Percentiles rank a stretch among this genome's conserved stretches.
These are phyloP conservation scores for Alternaria postmessia DNA, from an alignment of 2,329 filamentous ascomycete genomes.

Conservation along the genomic window DNA sequence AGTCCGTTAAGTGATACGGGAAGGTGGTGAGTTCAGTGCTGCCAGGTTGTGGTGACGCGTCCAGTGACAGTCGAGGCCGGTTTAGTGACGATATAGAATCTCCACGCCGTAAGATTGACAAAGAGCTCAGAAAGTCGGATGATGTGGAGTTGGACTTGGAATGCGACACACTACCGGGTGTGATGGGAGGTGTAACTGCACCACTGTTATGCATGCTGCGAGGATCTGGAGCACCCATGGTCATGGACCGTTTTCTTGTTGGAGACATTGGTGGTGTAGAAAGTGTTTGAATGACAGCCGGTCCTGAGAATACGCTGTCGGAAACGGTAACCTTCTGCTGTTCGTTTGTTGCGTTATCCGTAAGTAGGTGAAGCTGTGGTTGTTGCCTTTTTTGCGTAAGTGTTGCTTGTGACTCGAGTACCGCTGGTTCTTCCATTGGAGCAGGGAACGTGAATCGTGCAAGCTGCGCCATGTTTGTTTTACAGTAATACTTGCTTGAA, in stretches of 20 bases:
- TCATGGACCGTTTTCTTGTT: slow-evolving; percentile 23
- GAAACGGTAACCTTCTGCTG: slow-evolving; percentile 17
- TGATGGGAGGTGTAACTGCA: slow-evolving; percentile 39
- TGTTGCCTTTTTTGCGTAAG: slow-evolving; percentile 15
- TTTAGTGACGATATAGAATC: slow-evolving; percentile 30
- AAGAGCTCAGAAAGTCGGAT: slow-evolving; percentile 25
- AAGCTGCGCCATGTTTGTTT: slow-evolving; percentile 22
- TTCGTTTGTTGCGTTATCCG: slow-evolving; percentile 11
- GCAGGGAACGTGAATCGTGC: slow-evolving; percentile 17
- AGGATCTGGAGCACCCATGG: slow-evolving; percentile 23
- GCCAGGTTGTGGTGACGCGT: slow-evolving; percentile 27
- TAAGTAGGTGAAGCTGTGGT: slow-evolving; percentile 25
- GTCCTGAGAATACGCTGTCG: slow-evolving; percentile 6
- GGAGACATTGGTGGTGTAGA: slow-evolving; percentile 42
- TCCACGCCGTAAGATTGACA: slow-evolving; percentile 31
- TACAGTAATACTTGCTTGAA: slow-evolving; percentile 12
- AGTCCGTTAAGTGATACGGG: slow-evolving; percentile 36
- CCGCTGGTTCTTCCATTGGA: slow-evolving; percentile 2
- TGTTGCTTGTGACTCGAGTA: slow-evolving; percentile 1
- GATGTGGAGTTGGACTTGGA: slow-evolving; percentile 31
- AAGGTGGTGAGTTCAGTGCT: slow-evolving; percentile 36
- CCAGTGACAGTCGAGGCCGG: slow-evolving; percentile 21
- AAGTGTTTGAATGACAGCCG: slow-evolving; percentile 12
- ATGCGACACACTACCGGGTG: slow-evolving; percentile 36
- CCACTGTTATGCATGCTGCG: slow-evolving; percentile 27